Conservation (phyloP, 805 yeast species). For the Saturnispora halmiae region DNA sequence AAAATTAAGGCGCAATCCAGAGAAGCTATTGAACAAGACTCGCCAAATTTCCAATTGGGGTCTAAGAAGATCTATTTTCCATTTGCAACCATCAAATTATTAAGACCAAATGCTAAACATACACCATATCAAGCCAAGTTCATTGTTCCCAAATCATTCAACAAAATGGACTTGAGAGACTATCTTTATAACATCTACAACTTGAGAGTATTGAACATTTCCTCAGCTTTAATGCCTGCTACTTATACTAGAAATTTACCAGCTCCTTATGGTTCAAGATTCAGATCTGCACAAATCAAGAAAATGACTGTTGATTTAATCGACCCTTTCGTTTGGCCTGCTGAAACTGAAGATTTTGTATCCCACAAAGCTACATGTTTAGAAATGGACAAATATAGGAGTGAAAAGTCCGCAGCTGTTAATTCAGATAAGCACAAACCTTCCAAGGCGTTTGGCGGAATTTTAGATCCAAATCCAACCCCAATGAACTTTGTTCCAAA, state of each 20-base stretch:
- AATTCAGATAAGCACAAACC: conserved; percentile 70
- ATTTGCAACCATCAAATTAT: conserved; percentile 64
- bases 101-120: conserved; percentile 92
- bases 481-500: conserved; percentile 59
- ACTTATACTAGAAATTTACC: conserved; percentile 49
- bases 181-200: conserved; percentile 87
- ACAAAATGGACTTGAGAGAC: conserved; percentile 90
- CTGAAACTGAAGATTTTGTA: conserved; percentile 31
- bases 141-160: conserved; percentile 87
- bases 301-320: conserved; percentile 96
- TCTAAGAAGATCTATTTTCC: conserved; percentile 74
- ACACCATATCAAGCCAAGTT: conserved; percentile 97
- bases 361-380: conserved; percentile 29
- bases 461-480: conserved; percentile 44
- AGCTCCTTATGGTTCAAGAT: conserved; percentile 52
- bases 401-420: conserved; percentile 35
- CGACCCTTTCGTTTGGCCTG: conserved; percentile 96
- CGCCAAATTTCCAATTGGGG: conserved; percentile 80
- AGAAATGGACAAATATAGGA: conserved; percentile 44
- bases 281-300: conserved; percentile 72
- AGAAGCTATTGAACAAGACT: conserved; percentile 49
- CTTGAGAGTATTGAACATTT: conserved; percentile 76
- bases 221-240: conserved; percentile 76
- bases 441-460: conserved; percentile 65
- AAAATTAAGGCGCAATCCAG: conserved; percentile 23